These are phyloP conservation scores for Beverwykella pulmonaria DNA, from an alignment of 495 filamentous ascomycete genomes.

Conservation along the genomic window DNA sequence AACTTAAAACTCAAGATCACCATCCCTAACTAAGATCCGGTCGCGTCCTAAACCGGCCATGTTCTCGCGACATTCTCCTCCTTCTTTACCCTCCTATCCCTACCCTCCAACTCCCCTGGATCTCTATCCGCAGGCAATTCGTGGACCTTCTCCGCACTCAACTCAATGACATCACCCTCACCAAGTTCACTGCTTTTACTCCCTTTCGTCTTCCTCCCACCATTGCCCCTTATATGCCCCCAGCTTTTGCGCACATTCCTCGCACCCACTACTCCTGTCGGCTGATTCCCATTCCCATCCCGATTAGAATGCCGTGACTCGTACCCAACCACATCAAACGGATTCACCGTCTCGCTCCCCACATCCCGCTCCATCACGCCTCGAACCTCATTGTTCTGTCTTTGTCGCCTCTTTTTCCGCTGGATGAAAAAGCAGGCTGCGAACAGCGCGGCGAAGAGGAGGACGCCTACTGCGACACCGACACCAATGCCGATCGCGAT, in stretches of 20 bases:
- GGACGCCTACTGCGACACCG: slow-evolving; percentile 10
- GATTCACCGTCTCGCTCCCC: neutral
- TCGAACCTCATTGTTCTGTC: neutral
- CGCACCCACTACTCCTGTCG: neutral
- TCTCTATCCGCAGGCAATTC: slow-evolving; percentile 5
- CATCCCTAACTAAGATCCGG: too few species aligned
- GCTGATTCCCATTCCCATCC: too few species aligned
- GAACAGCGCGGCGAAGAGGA: slow-evolving; percentile 1
- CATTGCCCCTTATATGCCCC: neutral
- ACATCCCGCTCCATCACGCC: neutral
- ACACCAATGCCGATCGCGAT: neutral
- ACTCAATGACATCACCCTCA: slow-evolving; percentile 2
- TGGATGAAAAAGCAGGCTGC: slow-evolving; percentile 2
- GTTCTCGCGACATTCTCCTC: neutral
- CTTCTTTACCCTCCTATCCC: neutral
- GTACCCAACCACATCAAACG: neutral
- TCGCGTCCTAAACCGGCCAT: neutral
- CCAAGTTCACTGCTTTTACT: neutral
- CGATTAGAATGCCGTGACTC: too few species aligned
- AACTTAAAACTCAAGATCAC: too few species aligned
- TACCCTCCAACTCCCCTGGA: neutral
- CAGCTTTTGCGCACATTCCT: neutral
- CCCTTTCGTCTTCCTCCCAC: neutral
- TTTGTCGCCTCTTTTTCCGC: neutral
- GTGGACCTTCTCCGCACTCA: neutral